These are phyloP conservation scores for Capsicum rhomboideum DNA, from an alignment of 257 asterid species.

Conservation along the genomic window DNA sequence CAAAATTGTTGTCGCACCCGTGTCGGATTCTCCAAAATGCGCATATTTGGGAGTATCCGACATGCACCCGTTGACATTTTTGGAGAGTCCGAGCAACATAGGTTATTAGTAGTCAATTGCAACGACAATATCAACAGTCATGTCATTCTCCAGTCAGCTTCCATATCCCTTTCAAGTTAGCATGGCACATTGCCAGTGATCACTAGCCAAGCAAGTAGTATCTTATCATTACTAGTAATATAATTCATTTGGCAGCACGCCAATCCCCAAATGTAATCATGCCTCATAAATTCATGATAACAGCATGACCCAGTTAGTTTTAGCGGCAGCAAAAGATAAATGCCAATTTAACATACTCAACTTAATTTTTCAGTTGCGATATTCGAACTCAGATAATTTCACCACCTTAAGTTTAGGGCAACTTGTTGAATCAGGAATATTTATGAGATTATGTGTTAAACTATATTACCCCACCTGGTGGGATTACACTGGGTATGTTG, in stretches of 20 bases:
- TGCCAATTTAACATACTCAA: not conserved
- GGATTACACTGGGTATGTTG: too few species aligned
- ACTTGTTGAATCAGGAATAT: not conserved
- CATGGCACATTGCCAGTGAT: not conserved
- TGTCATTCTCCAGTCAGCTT: not conserved
- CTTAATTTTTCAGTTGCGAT: not conserved
- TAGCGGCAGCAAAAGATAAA: not conserved
- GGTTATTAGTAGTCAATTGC: not conserved
- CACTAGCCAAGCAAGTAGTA: not conserved
- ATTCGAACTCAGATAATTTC: not conserved
- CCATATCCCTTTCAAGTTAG: not conserved
- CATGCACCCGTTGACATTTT: too few species aligned
- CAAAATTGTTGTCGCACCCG: too few species aligned
- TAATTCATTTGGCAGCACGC: not conserved
- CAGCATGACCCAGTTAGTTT: not conserved
- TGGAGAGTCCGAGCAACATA: too few species aligned
- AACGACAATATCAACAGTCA: not conserved
- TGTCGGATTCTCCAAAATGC: too few species aligned
- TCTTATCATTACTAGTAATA: not conserved
- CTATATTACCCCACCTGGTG: too few species aligned
- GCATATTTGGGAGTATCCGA: too few species aligned
- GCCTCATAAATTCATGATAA: not conserved
- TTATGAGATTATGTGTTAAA: not conserved
- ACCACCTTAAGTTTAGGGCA: not conserved
- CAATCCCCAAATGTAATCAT: not conserved